Evolutionary conservation across 805 yeast genomes (phyloP), one percentile per base, ranked within the genome.

Genomic region (Cephaloascus fragrans): DNA sequence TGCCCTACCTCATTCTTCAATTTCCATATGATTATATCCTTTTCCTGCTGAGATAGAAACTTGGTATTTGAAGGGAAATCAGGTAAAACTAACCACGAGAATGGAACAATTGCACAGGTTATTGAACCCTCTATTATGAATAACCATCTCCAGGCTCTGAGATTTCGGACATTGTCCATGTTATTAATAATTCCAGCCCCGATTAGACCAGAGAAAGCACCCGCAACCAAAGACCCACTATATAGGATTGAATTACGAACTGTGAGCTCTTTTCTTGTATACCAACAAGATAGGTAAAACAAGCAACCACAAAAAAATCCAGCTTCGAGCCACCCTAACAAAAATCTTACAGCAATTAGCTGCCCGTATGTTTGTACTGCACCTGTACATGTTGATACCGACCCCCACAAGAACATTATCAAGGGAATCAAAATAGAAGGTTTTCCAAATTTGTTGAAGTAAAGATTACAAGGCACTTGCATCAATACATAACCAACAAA

Each of bases 41-140:
- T 64, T 51, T 73, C 74, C 41, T 69, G 64, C 45, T 63, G 65
- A 34, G 49, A 53, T 41, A 73, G 54, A 51, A 64, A 67, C 39
- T 64, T 67, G 14, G 77, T 67, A 49, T 69, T 72, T 16, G 59
- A 58, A 17, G 81, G 83, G 52, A 62, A 62, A 44, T 71, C 75
- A 17, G 80, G 80, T 39, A 75, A 56, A 28, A 72, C 58, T 37
- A 62, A 57, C 50, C 69, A 69, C 5, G 73, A 69, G 36, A 69
- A 40, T 4, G 73, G 60, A 34, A 72, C 67, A 36, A 64, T 47
- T 35, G 59, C 57, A 39, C 71, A 67, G 9, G 82, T 75, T 40
- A 71, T 62, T 3, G 64, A 61, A 34, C 83, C 83, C 52, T 74
- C 80, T 35, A 75, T 69, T 37, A 73, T 57, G 45, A 75, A 75